Base-by-base conservation (phyloP, 164 flowering plant genomes). In the Euptelea pleiosperma region DNA sequence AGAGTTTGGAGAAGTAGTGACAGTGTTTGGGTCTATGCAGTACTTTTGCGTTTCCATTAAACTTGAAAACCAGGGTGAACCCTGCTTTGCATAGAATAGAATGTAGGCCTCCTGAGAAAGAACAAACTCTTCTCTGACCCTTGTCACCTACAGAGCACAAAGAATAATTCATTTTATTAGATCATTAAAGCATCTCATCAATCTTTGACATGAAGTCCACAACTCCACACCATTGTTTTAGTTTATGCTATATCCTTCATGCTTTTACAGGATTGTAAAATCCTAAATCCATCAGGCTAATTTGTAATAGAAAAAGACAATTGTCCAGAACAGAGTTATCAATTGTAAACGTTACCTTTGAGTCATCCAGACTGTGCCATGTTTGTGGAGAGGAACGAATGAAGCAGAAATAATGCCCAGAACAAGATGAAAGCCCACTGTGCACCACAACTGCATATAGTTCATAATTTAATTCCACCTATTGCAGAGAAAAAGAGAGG, bases 391-490 rank as follows among this genome's bases (percentile, higher is more conserved):
- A 76, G 41, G 89, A 72, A 26, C 95, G 84, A 45, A 91, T 62
- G 58, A 75, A 90, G 69, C 81, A 77, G 43, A 77, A 75, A 71
- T 94, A 94, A 72, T 94, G 99, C 24, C 97, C 99, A 40, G 77
- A 83, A 65, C 63, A 65, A 35, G 79, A 64, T 42, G 79, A 62
- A 40, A 43, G 29, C 34, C 96, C 97, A 61, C 6, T 19, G 61
- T 94, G 99, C 64, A 81, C 97, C 48, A 94, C 79, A 66, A 91
- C 62, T 29, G 89, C 99, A 80, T 86, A 91, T 2, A 94, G 74
- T 21, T 80, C 84, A 72, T 93, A 88, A 63, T 77, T 80, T 61
- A 77, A 52, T 9, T 74, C 75, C 31, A 34, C 74, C 96, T 89
- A 51, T 55, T 3, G n/a, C 0, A 36, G 8, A 34, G 31, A 45